phyloP scores from a whole-genome alignment of 257 asterid species.

The Capsicum rhomboideum region DNA sequence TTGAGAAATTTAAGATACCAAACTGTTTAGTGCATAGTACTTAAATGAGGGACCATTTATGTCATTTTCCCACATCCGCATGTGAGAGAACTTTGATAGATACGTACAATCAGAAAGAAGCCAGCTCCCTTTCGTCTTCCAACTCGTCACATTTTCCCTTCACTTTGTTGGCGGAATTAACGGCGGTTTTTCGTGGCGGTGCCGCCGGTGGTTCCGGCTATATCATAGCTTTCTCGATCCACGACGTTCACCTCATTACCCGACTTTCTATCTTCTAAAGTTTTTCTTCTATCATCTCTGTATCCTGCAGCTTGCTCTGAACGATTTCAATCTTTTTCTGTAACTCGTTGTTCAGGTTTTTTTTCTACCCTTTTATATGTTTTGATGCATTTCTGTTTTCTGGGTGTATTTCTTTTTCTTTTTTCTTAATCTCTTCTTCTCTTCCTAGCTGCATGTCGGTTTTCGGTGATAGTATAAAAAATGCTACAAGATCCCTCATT shows the following conservation, averaged over 20 bases:
- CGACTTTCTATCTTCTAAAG: conserved; percentile 21
- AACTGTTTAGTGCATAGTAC: neutral
- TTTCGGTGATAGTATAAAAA: neutral
- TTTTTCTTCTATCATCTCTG: conserved; percentile 27
- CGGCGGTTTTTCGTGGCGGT: conserved; percentile 11
- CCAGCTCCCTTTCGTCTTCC: neutral
- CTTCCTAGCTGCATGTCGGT: neutral
- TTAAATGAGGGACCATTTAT: neutral
- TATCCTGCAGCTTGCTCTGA: neutral
- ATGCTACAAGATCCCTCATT: neutral
- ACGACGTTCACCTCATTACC: conserved; percentile 2
- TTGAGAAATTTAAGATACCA: too few relatives aligned
- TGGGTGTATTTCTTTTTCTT: neutral
- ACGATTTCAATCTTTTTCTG: neutral
- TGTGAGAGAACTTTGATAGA: neutral
- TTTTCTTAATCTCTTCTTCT: neutral
- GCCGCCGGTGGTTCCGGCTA: conserved; percentile 18
- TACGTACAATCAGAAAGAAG: neutral
- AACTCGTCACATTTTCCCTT: neutral
- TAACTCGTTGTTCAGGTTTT: conserved; percentile 8
- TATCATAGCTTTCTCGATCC: conserved; percentile 6
- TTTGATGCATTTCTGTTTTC: neutral
- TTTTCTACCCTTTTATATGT: neutral
- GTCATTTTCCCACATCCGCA: neutral
- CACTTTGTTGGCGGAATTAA: conserved; percentile 4